phyloP scores from a whole-genome alignment of 176 grass and related monocot genomes.

The Miscanthus lutarioriparius region DNA sequence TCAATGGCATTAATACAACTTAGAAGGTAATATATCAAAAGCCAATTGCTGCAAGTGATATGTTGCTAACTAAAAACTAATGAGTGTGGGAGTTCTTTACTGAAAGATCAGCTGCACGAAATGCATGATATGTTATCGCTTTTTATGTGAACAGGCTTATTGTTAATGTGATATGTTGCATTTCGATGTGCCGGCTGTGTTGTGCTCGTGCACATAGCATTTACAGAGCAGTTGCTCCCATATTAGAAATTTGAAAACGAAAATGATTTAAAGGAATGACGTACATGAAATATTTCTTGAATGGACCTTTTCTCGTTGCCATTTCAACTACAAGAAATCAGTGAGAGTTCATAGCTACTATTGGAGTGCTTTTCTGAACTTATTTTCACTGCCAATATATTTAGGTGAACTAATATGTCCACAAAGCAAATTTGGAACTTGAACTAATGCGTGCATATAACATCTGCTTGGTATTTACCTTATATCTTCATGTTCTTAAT shows the following conservation, averaged over 20 bases:
- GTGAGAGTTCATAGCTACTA: background rate
- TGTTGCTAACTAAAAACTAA: constrained; percentile 36
- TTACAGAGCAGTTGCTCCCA: background rate
- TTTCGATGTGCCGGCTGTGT: background rate
- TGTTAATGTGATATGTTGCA: background rate
- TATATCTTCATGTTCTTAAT: background rate
- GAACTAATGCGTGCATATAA: background rate
- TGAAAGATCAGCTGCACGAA: constrained; percentile 17
- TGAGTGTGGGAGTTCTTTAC: background rate
- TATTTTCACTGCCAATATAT: background rate
- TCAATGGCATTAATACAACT: constrained; percentile 48
- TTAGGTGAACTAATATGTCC: background rate
- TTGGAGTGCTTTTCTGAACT: background rate
- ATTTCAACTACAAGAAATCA: background rate
- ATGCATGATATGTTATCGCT: background rate
- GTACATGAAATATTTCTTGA: background rate
- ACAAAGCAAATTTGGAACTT: constrained; percentile 5
- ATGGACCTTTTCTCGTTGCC: background rate
- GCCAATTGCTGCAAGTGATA: constrained; percentile 34
- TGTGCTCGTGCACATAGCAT: background rate
- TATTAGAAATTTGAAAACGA: background rate
- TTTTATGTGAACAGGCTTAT: background rate
- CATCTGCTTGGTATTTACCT: background rate
- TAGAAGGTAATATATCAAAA: constrained; percentile 57
- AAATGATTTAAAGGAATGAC: background rate